Evolutionary conservation across 176 grass and related monocot species (phyloP).

Genomic region (Oryza meyeriana): DNA sequence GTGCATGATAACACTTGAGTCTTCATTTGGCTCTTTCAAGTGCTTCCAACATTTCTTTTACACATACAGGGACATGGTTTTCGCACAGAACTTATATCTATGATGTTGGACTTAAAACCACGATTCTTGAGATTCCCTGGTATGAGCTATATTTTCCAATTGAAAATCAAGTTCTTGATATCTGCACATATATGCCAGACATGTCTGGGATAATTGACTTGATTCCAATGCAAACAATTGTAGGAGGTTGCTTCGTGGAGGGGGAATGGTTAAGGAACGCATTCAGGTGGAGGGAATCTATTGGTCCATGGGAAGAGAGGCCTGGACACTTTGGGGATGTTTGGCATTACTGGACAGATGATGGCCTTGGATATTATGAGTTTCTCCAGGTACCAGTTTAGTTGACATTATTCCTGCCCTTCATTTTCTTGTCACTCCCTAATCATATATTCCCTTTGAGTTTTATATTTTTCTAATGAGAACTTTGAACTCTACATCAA

Average conservation of each 20-base stretch:
- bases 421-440: background rate
- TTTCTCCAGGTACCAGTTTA: constrained; percentile 71
- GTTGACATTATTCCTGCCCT: background rate
- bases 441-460: constrained; percentile 8
- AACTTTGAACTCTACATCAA: constrained; percentile 13
- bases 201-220: background rate
- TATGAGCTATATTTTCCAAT: constrained; percentile 35
- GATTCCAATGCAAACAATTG: background rate
- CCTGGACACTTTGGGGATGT: constrained; percentile 88
- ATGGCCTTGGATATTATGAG: constrained; percentile 86
- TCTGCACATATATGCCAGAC: background rate
- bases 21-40: background rate
- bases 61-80: constrained; percentile 70
- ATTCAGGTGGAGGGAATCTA: constrained; percentile 70
- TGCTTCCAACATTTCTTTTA: background rate
- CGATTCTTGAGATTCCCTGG: constrained; percentile 81
- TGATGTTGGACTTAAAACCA: constrained; percentile 80
- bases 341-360: constrained; percentile 90
- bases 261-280: constrained; percentile 81
- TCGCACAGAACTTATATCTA: constrained; percentile 60
- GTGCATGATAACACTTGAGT: background rate
- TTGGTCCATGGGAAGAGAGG: constrained; percentile 90
- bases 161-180: background rate
- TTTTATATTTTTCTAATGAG: background rate
- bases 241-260: constrained; percentile 89